phyloP scores from a whole-genome alignment of 2,329 filamentous ascomycete genomes.

The Neophaeococcomyces mojaviensis region DNA sequence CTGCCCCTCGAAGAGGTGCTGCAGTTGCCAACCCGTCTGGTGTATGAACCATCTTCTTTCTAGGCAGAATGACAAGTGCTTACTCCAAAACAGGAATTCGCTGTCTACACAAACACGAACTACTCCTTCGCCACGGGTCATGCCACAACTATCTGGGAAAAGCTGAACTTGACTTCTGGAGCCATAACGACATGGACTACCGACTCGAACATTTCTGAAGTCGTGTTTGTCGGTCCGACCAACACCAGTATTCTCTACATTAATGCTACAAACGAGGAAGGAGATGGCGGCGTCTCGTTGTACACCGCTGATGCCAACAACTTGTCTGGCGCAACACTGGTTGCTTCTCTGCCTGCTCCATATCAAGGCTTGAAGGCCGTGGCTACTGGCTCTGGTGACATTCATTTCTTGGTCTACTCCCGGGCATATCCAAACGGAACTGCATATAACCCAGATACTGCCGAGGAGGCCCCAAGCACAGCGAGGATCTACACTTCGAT shows the following conservation, averaged over 20 bases:
- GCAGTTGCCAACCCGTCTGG: slow-evolving; percentile 34
- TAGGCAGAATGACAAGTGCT: slow-evolving; percentile 4
- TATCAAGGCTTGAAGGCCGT: slow-evolving; percentile 34
- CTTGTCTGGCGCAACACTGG: slow-evolving; percentile 32
- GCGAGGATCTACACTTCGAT: slow-evolving; percentile 66
- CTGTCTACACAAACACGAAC: slow-evolving; percentile 53
- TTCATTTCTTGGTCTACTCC: slow-evolving; percentile 50
- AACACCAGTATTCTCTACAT: slow-evolving; percentile 54
- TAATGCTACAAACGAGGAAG: slow-evolving; percentile 37
- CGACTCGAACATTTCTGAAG: slow-evolving; percentile 58
- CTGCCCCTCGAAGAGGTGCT: slow-evolving; percentile 31
- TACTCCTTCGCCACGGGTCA: slow-evolving; percentile 74
- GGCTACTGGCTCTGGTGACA: slow-evolving; percentile 32
- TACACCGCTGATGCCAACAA: slow-evolving; percentile 31
- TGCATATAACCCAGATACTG: slow-evolving; percentile 58
- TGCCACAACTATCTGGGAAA: slow-evolving; percentile 56
- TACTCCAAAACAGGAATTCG: slow-evolving; percentile 31
- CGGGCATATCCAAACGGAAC: slow-evolving; percentile 61
- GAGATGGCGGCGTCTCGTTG: slow-evolving; percentile 33
- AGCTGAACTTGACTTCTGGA: slow-evolving; percentile 62
- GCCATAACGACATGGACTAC: slow-evolving; percentile 59
- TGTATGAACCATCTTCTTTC: slow-evolving; percentile 23
- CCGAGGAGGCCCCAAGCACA: slow-evolving; percentile 52
- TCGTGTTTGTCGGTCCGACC: slow-evolving; percentile 65
- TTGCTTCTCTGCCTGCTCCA: slow-evolving; percentile 31